These are phyloP conservation scores for Russula lepida DNA, from an alignment of 768 basidiomycete genomes.

Conservation along the genomic window DNA sequence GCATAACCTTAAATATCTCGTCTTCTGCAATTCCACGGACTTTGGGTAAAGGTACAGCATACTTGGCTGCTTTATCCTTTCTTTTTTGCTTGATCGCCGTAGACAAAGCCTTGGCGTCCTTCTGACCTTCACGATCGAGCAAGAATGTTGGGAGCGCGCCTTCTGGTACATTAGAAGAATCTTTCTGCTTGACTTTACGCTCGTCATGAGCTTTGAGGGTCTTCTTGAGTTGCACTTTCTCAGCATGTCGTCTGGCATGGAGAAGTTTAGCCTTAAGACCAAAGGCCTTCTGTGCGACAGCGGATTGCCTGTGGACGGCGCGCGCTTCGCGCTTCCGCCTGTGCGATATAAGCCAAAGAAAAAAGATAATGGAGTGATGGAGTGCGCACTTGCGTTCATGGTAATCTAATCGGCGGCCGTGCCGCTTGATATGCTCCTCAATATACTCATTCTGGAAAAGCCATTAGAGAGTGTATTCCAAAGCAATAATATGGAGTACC, in stretches of 20 bases:
- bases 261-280: constrained; percentile 98
- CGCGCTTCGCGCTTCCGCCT: constrained; percentile 83
- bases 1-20: constrained; percentile 99
- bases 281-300: constrained; percentile 85
- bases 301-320: constrained; percentile 67
- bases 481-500: constrained; percentile 32
- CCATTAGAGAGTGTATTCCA: background rate
- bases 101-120: constrained; percentile 93
- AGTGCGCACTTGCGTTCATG: constrained; percentile 82
- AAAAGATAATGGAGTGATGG: background rate
- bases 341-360: constrained; percentile 7
- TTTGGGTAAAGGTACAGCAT: constrained; percentile 92
- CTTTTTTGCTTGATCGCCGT: constrained; percentile 96
- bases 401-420: constrained; percentile 92
- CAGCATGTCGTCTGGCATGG: constrained; percentile 90
- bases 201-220: constrained; percentile 99
- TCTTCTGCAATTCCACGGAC: constrained; percentile 98
- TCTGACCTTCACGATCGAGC: constrained; percentile 95
- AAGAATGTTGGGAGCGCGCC: constrained; percentile 93
- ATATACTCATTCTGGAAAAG: constrained; percentile 90
- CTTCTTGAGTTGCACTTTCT: constrained; percentile 98
- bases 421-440: constrained; percentile 95
- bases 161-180: constrained; percentile 73
- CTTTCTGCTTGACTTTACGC: constrained; percentile 92
- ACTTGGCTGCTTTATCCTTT: constrained; percentile 98